Conservation (phyloP, 805 yeast species). For the Sugiyamaella chiloensis region DNA sequence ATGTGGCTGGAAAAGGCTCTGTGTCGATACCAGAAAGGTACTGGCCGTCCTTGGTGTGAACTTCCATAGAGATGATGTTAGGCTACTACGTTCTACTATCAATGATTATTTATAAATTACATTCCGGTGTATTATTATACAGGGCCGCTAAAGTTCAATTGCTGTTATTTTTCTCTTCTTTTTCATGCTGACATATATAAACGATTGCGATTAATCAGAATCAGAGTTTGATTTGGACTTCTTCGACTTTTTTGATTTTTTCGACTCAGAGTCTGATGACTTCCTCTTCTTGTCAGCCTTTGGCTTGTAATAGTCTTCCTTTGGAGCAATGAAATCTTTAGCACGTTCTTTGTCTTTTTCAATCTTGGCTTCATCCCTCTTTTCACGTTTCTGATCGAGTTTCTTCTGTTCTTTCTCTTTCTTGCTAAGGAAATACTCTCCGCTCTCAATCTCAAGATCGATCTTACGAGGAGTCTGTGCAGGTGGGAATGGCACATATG, state of each 20-base stretch:
- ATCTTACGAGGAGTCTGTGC: slow-evolving; percentile 94
- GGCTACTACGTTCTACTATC: too few species aligned
- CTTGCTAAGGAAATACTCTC: slow-evolving; percentile 93
- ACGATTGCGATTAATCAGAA: background rate
- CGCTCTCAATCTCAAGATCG: slow-evolving; percentile 95
- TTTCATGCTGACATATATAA: background rate
- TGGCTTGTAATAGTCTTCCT: slow-evolving; percentile 57
- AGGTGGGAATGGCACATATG: slow-evolving; percentile 99
- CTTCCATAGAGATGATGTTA: background rate
- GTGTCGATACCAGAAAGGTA: slow-evolving; percentile 64
- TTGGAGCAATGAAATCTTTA: slow-evolving; percentile 82
- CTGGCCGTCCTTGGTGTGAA: slow-evolving; percentile 80
- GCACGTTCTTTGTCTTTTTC: slow-evolving; percentile 66
- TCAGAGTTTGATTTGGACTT: slow-evolving; percentile 1
- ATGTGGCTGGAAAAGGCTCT: slow-evolving; percentile 69
- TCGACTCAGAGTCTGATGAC: background rate
- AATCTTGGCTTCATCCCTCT: slow-evolving; percentile 68
- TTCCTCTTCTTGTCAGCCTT: slow-evolving; percentile 21
- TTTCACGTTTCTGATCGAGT: slow-evolving; percentile 70
- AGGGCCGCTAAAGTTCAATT: too few species aligned
- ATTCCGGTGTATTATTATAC: too few species aligned
- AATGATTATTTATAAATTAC: too few species aligned
- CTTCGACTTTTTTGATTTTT: background rate
- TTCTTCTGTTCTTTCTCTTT: slow-evolving; percentile 71
- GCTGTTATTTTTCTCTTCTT: background rate